These are phyloP conservation scores for Artemisia argyi DNA, from an alignment of 129 eudicot genomes.

Conservation along the genomic window DNA sequence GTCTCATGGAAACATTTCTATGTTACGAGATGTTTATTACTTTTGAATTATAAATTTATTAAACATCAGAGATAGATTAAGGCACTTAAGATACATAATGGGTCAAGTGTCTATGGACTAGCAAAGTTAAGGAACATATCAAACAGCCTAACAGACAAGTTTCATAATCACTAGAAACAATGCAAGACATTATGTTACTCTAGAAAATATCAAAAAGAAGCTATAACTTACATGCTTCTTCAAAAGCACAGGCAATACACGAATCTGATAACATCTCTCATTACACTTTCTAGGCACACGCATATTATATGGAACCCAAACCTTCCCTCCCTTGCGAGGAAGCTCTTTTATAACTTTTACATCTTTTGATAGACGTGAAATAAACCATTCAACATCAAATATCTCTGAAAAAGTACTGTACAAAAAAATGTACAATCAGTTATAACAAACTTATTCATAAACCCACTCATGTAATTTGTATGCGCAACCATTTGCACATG, in stretches of 20 bases:
- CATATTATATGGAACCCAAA: conserved; percentile 69
- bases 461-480: conserved; percentile 29
- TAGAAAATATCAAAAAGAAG: conserved; percentile 10
- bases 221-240: conserved; percentile 72
- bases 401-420: conserved; percentile 92
- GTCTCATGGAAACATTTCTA: not conserved
- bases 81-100: not conserved
- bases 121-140: not conserved
- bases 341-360: conserved; percentile 78
- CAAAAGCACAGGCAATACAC: conserved; percentile 71
- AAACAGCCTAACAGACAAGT: not conserved
- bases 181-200: conserved; percentile 13
- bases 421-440: conserved; percentile 22
- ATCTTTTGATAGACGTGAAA: conserved; percentile 69
- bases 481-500: conserved; percentile 30
- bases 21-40: not conserved
- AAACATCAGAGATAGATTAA: conserved; percentile 7
- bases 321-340: conserved; percentile 62
- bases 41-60: not conserved
- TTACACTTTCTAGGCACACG: conserved; percentile 97
- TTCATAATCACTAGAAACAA: conserved; percentile 5
- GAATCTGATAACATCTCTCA: conserved; percentile 73
- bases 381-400: conserved; percentile 90
- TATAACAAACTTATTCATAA: conserved; percentile 21
- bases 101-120: not conserved